Evolutionary conservation across 352 stramenopile genomes (phyloP).

Genomic region (Plasmopara muralis): DNA sequence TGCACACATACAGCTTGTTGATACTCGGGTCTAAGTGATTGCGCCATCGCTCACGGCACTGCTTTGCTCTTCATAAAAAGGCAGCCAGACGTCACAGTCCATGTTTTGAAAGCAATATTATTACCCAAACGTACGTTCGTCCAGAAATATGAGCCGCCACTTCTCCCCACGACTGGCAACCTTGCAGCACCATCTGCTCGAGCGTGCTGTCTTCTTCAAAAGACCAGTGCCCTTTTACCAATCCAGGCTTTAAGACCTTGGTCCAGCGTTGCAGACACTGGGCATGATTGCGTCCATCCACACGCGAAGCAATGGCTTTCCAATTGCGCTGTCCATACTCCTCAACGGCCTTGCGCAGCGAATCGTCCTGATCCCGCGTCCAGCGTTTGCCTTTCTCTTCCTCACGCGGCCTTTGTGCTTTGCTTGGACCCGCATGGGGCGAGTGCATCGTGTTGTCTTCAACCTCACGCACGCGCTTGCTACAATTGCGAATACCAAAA

Average conservation of each 20-base stretch:
- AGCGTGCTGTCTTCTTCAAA: slow-evolving; percentile 88
- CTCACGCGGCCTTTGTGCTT: slow-evolving; percentile 41
- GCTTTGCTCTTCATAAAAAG: slow-evolving; percentile 73
- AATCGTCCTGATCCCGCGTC: slow-evolving; percentile 70
- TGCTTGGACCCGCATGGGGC: slow-evolving; percentile 45
- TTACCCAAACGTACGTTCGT: slow-evolving; percentile 34
- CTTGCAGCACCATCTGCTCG: slow-evolving; percentile 73
- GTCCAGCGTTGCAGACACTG: slow-evolving; percentile 80
- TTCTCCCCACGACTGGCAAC: slow-evolving; percentile 58
- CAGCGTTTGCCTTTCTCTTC: slow-evolving; percentile 63
- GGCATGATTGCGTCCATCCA: slow-evolving; percentile 55
- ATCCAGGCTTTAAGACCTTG: slow-evolving; percentile 86
- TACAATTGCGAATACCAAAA: slow-evolving; percentile 11
- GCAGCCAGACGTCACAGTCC: neutral
- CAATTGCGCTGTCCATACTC: slow-evolving; percentile 79
- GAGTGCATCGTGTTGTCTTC: slow-evolving; percentile 35
- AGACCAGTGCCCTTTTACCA: slow-evolving; percentile 90
- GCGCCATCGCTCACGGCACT: slow-evolving; percentile 94
- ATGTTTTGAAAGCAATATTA: neutral
- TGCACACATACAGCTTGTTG: slow-evolving; percentile 57
- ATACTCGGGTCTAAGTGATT: slow-evolving; percentile 95
- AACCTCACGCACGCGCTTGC: slow-evolving; percentile 43
- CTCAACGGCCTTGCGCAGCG: slow-evolving; percentile 60
- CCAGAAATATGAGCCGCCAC: slow-evolving; percentile 55
- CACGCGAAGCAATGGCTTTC: slow-evolving; percentile 70